Base-by-base conservation (phyloP, 2,329 filamentous ascomycete species). In the Trichophyton rubrum region DNA sequence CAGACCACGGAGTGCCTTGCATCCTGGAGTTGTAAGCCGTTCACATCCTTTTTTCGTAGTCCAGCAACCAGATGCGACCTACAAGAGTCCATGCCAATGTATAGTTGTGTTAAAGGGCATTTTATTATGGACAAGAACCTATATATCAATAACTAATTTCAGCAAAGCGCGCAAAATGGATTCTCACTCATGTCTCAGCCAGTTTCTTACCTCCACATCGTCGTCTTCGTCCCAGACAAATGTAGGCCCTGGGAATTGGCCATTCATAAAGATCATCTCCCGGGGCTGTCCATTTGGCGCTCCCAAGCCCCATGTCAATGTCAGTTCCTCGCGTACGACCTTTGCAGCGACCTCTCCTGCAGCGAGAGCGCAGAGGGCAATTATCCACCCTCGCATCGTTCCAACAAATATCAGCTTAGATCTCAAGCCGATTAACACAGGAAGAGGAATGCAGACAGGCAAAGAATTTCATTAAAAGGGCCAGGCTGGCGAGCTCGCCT, bases 11-110 rank as follows among this genome's bases (percentile, higher is more conserved):
- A 17, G 65, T 66, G 9, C 65, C 64, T 13, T 60, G 59, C 53
- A 56, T 56, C 53, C 55, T 67, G 59, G 38, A 5, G 22, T 4
- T n/a, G 40, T 43, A 43, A 43, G 40, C n/a, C 11, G 40, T 43
- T 20, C 40, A 43, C 15, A 43, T 7, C 40, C n/a, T 7, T 17
- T 8, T 30, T 6, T 15, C 6, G n/a, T 1, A n/a, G 4, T 41
- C n/a, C n/a, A 7, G 57, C 68, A 62, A 3, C 72, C 57, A 43
- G 13, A n/a, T 6, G 40, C n/a, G n/a, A 43, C 40, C 2, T 43
- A 43, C 40, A 43, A 7, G 40, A 43, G 40, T 15, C 72, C 71
- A 53, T 67, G 65, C 27, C 62, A 67, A 56, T 67, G 65, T 13
- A 67, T 59, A 3, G 63, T 59, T 13, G 63, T 66, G 20, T 64